Evolutionary conservation across 768 basidiomycete genomes (phyloP).

Genomic region (Tricholoma bakamatsutake): DNA sequence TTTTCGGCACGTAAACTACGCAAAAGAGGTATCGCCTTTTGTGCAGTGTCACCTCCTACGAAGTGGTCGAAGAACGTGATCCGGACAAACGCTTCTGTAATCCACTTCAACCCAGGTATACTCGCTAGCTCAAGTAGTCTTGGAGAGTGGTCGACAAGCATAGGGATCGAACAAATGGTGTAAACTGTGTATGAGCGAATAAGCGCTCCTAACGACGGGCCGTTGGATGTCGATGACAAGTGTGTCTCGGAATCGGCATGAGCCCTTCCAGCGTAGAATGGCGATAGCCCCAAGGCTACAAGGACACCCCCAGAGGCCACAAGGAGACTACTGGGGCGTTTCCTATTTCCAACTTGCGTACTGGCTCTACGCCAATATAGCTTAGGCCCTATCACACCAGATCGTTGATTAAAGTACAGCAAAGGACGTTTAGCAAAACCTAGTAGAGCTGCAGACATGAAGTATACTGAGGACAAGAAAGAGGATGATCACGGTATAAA

Average conservation of each 20-base stretch:
- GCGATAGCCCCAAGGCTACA: slow-evolving; percentile 11
- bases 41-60: slow-evolving; percentile 82
- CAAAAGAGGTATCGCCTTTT: slow-evolving; percentile 61
- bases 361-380: slow-evolving; percentile 8
- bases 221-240: slow-evolving; percentile 6
- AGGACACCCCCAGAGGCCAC: slow-evolving; percentile 9
- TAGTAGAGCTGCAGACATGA: not conserved
- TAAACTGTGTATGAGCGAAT: slow-evolving; percentile 79
- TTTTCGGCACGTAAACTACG: slow-evolving; percentile 55
- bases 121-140: slow-evolving; percentile 49
- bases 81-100: slow-evolving; percentile 67
- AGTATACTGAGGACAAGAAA: not conserved
- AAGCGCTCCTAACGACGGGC: slow-evolving; percentile 33
- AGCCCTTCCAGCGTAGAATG: slow-evolving; percentile 7
- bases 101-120: slow-evolving; percentile 52
- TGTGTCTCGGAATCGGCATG: slow-evolving; percentile 9
- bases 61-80: slow-evolving; percentile 91
- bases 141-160: slow-evolving; percentile 73
- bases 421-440: not conserved
- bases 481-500: not conserved
- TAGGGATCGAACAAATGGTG: slow-evolving; percentile 70
- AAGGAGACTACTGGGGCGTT: slow-evolving; percentile 1
- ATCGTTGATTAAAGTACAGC: not conserved
- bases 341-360: slow-evolving; percentile 1
- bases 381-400: not conserved